phyloP scores from a whole-genome alignment of 306 rosid genomes.

The Cyclanthera cordifolia region DNA sequence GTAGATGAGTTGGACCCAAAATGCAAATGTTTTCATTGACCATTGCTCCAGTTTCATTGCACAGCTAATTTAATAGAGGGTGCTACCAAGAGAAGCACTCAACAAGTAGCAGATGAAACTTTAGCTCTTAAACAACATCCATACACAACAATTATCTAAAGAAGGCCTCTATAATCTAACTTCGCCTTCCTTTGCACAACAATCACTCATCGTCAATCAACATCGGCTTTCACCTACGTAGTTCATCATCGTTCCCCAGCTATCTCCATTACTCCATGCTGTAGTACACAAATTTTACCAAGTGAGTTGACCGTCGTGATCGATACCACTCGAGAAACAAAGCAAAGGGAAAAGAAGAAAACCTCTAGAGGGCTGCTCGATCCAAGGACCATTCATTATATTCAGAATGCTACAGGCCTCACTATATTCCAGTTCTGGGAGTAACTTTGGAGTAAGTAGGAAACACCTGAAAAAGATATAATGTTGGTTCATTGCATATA shows the following conservation, averaged over 20 bases:
- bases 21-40: background rate
- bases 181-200: background rate
- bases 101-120: background rate
- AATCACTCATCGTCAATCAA: slow-evolving; percentile 9
- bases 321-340: background rate
- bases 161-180: background rate
- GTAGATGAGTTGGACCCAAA: background rate
- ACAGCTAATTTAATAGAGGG: background rate
- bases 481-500: no score
- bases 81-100: background rate
- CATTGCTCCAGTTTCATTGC: no score
- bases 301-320: background rate
- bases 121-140: background rate
- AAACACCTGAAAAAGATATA: slow-evolving; percentile 57
- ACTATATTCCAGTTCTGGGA: slow-evolving; percentile 73
- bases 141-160: background rate
- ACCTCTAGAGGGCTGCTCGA: slow-evolving; percentile 59
- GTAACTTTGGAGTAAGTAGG: slow-evolving; percentile 84
- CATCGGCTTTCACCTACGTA: slow-evolving; percentile 31
- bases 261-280: slow-evolving; percentile 80
- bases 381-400: slow-evolving; percentile 89
- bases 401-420: slow-evolving; percentile 82
- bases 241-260: slow-evolving; percentile 50
- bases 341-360: background rate
- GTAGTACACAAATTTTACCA: slow-evolving; percentile 14